phyloP scores from a whole-genome alignment of 768 basidiomycete species.

The Lactarius sp. region DNA sequence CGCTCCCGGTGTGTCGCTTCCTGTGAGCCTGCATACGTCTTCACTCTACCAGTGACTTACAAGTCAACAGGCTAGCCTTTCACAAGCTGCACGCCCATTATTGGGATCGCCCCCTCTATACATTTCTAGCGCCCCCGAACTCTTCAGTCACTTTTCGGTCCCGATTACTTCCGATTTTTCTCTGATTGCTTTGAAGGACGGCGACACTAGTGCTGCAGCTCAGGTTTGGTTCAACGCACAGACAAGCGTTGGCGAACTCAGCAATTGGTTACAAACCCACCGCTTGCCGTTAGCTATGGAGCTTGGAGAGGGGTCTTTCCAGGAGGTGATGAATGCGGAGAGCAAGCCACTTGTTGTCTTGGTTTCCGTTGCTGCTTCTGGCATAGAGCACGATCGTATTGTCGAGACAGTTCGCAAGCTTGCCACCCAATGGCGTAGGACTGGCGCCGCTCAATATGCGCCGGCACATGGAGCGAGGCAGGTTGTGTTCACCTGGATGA shows the following conservation, averaged over 20 bases:
- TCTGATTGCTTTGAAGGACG: constrained; percentile 65
- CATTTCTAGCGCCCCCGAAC: constrained; percentile 33
- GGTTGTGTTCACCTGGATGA: constrained; percentile 89
- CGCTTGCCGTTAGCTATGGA: constrained; percentile 71
- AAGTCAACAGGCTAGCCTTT: constrained; percentile 43
- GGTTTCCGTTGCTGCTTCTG: constrained; percentile 42
- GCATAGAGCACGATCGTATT: constrained; percentile 37
- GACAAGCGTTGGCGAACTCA: constrained; percentile 17
- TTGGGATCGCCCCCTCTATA: constrained; percentile 48
- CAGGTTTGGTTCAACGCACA: constrained; percentile 32
- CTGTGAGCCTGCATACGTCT: constrained; percentile 32
- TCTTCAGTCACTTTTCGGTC: constrained; percentile 34
- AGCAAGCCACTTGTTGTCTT: constrained; percentile 76
- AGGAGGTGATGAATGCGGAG: constrained; percentile 78
- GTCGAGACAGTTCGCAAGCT: constrained; percentile 46
- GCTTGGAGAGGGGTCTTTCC: constrained; percentile 74
- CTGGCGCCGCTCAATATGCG: constrained; percentile 31
- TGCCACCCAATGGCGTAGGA: constrained; percentile 55
- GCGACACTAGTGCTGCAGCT: constrained; percentile 46
- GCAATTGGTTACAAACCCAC: constrained; percentile 58
- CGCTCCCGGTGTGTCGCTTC: constrained; percentile 31
- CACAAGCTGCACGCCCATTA: constrained; percentile 50
- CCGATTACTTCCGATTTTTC: constrained; percentile 44
- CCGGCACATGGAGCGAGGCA: constrained; percentile 36
- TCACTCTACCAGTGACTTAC: background rate